Base-by-base conservation (phyloP, 2,329 filamentous ascomycete species). In the Ophiostoma triangulosporum region DNA sequence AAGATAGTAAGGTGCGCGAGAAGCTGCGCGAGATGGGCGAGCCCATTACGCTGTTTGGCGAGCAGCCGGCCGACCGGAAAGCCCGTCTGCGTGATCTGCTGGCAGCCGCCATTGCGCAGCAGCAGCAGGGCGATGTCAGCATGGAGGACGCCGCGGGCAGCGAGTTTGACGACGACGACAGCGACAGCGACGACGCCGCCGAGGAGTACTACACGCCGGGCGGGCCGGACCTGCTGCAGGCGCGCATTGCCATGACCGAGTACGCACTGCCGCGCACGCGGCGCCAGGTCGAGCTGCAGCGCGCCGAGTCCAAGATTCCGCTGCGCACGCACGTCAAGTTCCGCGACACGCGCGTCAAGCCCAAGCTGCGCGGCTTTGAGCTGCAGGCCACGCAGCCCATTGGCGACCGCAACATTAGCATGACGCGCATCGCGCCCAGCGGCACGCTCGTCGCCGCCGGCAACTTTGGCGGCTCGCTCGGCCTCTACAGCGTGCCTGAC, bases 141-240 rank as follows among this genome's bases (percentile, higher is more conserved):
- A 56, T 57, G 54, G 54, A 83, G 83, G 2, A 80, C 84, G 51
- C 85, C 90, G 64, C 77, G 78, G 58, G 72, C 71, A 49, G 71
- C 70, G 15, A 66, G 2, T 48, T 40, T 40, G 54, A 50, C 14
- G 26, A 29, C 22, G 67, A 66, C 6, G 64, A 67, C 55, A 80
- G 79, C 4, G 80, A 81, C 17, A 81, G 79, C 49, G 83, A 75
- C 3, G 87, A 90, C 52, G 81, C 84, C 60, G 86, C 94, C 59
- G 89, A 97, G 64, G 93, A 98, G 62, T 98, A 96, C 67, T 98
- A 96, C 66, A 95, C 91, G 0, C 78, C 86, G 61, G 93, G 93
- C 3, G 80, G 82, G 1, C 74, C 79, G 4, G 82, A 83, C 38
- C 73, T 98, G 24, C 70, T 95, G 4, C 74, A 85, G 50, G 87